Evolutionary conservation across 164 flowering plant genomes (phyloP).

Genomic region (Aristolochia contorta): DNA sequence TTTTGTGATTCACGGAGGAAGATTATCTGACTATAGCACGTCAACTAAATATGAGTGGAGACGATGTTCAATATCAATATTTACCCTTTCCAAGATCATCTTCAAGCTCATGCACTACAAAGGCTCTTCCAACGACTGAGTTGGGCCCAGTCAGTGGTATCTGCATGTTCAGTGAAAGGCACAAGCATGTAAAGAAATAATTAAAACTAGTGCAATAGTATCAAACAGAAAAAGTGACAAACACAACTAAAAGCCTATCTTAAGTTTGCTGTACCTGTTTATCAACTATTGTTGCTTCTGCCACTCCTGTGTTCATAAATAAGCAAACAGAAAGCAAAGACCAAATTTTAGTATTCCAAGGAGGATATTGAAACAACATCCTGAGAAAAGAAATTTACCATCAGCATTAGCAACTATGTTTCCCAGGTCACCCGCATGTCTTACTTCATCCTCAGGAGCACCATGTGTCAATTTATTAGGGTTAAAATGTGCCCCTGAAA

Average conservation of each 20-base stretch:
- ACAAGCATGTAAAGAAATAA: conserved; percentile 1
- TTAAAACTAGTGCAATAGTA: background rate
- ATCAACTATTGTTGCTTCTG: conserved; percentile 86
- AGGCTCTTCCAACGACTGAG: conserved; percentile 80
- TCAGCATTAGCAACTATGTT: conserved; percentile 90
- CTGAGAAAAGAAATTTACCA: conserved; percentile 33
- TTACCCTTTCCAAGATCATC: conserved; percentile 99
- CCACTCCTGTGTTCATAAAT: conserved; percentile 55
- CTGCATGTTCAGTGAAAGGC: conserved; percentile 28
- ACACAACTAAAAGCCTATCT: background rate
- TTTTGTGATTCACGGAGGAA: background rate
- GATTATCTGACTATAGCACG: background rate
- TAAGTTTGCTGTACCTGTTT: conserved; percentile 43
- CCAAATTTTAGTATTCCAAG: background rate
- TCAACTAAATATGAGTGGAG: background rate
- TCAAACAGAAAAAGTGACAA: background rate
- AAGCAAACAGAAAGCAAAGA: background rate
- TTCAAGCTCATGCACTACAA: conserved; percentile 90
- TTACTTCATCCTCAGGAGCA: conserved; percentile 82
- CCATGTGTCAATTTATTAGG: conserved; percentile 82
- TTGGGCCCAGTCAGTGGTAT: conserved; percentile 79
- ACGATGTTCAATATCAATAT: background rate
- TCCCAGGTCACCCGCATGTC: conserved; percentile 99
- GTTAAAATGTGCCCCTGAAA: conserved; percentile 79
- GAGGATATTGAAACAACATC: background rate